These are phyloP conservation scores for Xylariaceae sp. DNA, from an alignment of 2,329 filamentous ascomycete genomes.

Conservation along the genomic window DNA sequence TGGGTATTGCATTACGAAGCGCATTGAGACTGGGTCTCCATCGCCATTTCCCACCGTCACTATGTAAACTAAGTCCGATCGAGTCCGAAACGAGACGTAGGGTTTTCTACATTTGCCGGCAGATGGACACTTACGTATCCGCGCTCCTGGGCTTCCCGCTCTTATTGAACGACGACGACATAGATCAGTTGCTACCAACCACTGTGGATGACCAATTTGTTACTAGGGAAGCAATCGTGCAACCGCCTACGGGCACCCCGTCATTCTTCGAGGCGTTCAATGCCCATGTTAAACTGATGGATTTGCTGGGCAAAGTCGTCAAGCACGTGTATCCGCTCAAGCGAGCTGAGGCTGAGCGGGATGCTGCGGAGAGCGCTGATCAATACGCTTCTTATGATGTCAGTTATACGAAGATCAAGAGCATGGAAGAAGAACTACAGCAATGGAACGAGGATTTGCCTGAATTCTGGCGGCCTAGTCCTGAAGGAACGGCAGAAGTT, in stretches of 20 bases:
- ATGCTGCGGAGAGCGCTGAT: constrained; percentile 36
- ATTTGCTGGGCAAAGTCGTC: constrained; percentile 62
- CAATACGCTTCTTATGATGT: constrained; percentile 57
- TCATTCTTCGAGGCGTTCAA: constrained; percentile 65
- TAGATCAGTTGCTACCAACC: constrained; percentile 63
- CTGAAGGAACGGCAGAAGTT: constrained; percentile 71
- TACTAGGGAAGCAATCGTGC: constrained; percentile 54
- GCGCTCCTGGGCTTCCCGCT: constrained; percentile 66
- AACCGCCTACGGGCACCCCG: constrained; percentile 53
- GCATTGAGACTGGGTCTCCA: constrained; percentile 77
- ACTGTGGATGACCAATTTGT: constrained; percentile 69
- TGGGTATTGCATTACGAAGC: constrained; percentile 73
- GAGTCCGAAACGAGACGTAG: constrained; percentile 63
- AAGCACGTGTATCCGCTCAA: constrained; percentile 66
- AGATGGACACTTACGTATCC: constrained; percentile 69
- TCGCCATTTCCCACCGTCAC: constrained; percentile 63
- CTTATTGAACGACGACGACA: constrained; percentile 61
- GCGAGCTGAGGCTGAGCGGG: constrained; percentile 46
- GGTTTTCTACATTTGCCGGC: constrained; percentile 66
- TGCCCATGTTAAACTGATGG: constrained; percentile 62
- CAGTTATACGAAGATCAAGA: constrained; percentile 61
- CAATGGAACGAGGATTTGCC: constrained; percentile 68
- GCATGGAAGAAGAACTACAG: constrained; percentile 62
- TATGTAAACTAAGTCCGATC: constrained; percentile 53
- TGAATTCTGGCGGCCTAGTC: constrained; percentile 72